phyloP scores from a whole-genome alignment of 495 filamentous ascomycete genomes.

The Penicillium pancosmium region DNA sequence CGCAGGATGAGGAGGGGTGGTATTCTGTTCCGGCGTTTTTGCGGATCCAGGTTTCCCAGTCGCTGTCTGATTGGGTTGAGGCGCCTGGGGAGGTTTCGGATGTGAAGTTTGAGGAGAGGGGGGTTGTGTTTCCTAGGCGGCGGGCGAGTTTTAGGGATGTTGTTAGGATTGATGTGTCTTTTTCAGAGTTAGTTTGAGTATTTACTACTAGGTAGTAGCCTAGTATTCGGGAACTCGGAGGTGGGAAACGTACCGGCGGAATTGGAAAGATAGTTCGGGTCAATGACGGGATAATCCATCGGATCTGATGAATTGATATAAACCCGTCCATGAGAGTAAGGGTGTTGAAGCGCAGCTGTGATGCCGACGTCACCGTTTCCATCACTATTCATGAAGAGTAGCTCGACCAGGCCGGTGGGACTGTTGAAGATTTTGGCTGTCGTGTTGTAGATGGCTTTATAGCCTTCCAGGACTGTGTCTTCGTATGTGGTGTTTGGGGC shows the following conservation, averaged over 20 bases:
- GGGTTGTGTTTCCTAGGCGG: slow-evolving; percentile 26
- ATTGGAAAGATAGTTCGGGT: slow-evolving; percentile 37
- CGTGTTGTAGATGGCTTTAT: slow-evolving; percentile 37
- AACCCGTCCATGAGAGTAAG: slow-evolving; percentile 37
- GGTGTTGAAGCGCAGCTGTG: slow-evolving; percentile 40
- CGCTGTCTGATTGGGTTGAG: slow-evolving; percentile 24
- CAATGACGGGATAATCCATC: slow-evolving; percentile 39
- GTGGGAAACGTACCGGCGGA: slow-evolving; percentile 32
- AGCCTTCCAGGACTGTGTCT: slow-evolving; percentile 31
- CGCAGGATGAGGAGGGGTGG: slow-evolving; percentile 53
- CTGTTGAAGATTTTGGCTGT: slow-evolving; percentile 33
- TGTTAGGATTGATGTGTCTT: slow-evolving; percentile 38
- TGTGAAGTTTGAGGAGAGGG: slow-evolving; percentile 27
- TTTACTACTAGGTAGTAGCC: too few species aligned
- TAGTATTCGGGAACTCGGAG: too few species aligned
- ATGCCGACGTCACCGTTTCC: slow-evolving; percentile 36
- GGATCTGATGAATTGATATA: slow-evolving; percentile 41
- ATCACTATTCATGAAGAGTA: slow-evolving; percentile 40
- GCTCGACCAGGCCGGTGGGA: slow-evolving; percentile 31
- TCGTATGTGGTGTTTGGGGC: slow-evolving; percentile 32
- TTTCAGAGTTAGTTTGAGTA: not conserved
- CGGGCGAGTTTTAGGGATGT: slow-evolving; percentile 39
- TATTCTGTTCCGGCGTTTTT: slow-evolving; percentile 37
- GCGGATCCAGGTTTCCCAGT: slow-evolving; percentile 31
- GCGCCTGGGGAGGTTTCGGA: slow-evolving; percentile 29